Conservation (phyloP, 768 basidiomycete species). For the Termitomyces sp. region DNA sequence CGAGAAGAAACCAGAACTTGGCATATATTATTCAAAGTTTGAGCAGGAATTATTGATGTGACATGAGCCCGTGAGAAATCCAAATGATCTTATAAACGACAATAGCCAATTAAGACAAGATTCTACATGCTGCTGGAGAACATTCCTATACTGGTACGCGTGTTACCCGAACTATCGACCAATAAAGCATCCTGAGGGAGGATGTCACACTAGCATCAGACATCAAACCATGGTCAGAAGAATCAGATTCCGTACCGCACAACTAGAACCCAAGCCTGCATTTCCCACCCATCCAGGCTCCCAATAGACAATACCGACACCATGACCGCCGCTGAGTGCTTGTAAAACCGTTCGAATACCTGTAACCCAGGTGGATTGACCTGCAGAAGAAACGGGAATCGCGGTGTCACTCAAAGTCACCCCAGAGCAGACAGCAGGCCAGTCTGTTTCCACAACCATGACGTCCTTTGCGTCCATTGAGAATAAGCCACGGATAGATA, state of each 20-base stretch:
- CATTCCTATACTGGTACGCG: constrained; percentile 32
- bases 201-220: background rate
- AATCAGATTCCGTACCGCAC: constrained; percentile 24
- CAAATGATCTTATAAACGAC: background rate
- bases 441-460: constrained; percentile 62
- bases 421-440: constrained; percentile 46
- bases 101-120: background rate
- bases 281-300: constrained; percentile 62
- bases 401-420: constrained; percentile 38
- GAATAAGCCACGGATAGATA: background rate
- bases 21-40: background rate
- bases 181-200: constrained; percentile 40
- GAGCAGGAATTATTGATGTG: background rate
- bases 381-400: constrained; percentile 41
- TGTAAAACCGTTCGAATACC: constrained; percentile 43
- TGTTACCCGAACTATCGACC: constrained; percentile 42
- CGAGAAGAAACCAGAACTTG: too few relatives aligned
- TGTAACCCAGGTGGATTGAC: constrained; percentile 48
- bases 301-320: constrained; percentile 53
- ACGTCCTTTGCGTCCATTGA: constrained; percentile 28
- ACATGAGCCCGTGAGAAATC: background rate
- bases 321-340: constrained; percentile 41
- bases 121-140: constrained; percentile 30
- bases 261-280: constrained; percentile 38
- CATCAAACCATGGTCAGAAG: background rate